Conservation (phyloP, 768 basidiomycete genomes). For the Punctularia strigosozonata region DNA sequence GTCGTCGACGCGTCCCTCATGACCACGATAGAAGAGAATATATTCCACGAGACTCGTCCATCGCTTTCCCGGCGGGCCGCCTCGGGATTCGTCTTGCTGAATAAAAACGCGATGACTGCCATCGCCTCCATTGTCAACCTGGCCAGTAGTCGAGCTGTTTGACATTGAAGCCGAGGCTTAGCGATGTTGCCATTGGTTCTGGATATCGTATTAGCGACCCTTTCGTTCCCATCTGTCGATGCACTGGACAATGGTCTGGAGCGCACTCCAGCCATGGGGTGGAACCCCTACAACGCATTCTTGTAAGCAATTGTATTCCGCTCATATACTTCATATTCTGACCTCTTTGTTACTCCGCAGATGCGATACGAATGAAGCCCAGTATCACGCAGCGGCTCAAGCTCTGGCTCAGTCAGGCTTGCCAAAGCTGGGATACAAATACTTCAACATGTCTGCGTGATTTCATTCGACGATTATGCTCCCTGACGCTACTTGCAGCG, state of each 20-base stretch:
- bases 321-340: neutral
- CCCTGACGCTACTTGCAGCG: conserved; percentile 14
- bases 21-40: too few relatives aligned
- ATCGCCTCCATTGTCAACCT: too few relatives aligned
- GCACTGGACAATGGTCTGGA: conserved; percentile 30
- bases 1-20: too few relatives aligned
- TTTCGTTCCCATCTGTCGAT: neutral
- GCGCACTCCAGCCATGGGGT: conserved; percentile 33
- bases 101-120: too few relatives aligned
- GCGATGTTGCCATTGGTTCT: neutral
- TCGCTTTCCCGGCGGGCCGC: too few relatives aligned
- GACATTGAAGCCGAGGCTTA: too few relatives aligned
- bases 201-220: neutral
- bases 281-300: conserved; percentile 38
- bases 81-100: too few relatives aligned
- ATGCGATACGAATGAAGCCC: conserved; percentile 28
- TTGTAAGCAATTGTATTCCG: conserved; percentile 19
- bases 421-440: conserved; percentile 26
- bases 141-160: too few relatives aligned
- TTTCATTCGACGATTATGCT: neutral
- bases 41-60: too few relatives aligned
- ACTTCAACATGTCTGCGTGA: conserved; percentile 28
- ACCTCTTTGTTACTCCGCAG: conserved; percentile 11
- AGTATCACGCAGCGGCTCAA: conserved; percentile 29
- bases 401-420: conserved; percentile 26